Conservation (phyloP, 805 yeast species). For the Ogataea angusta region DNA sequence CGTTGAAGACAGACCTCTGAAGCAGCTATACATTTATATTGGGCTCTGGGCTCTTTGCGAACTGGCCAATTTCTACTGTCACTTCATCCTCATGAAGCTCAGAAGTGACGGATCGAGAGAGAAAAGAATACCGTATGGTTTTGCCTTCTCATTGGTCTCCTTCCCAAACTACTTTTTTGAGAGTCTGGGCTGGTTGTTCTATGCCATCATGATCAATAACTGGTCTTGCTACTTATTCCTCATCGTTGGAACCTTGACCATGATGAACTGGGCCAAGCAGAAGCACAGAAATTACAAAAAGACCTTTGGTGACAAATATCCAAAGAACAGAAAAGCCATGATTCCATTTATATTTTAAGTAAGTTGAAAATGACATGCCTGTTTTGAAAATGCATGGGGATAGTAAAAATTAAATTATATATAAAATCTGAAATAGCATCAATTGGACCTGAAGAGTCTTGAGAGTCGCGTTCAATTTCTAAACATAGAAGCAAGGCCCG, state of each 20-base stretch:
- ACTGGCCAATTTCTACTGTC: slow-evolving; percentile 68
- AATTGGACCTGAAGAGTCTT: background rate
- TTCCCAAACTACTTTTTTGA: slow-evolving; percentile 96
- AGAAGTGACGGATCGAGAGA: slow-evolving; percentile 55
- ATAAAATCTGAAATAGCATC: background rate
- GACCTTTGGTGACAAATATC: slow-evolving; percentile 76
- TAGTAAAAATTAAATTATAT: background rate
- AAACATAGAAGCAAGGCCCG: background rate
- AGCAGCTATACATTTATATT: slow-evolving; percentile 33
- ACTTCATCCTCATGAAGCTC: slow-evolving; percentile 58
- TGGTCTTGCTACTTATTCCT: slow-evolving; percentile 73
- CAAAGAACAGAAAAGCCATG: slow-evolving; percentile 71
- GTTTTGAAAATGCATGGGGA: slow-evolving; percentile 5
- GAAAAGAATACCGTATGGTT: slow-evolving; percentile 76
- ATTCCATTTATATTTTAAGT: slow-evolving; percentile 67
- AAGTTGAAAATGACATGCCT: background rate
- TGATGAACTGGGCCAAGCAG: slow-evolving; percentile 89
- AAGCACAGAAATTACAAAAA: slow-evolving; percentile 68
- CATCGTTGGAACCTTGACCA: slow-evolving; percentile 69
- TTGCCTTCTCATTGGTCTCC: slow-evolving; percentile 75
- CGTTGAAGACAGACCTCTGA: slow-evolving; percentile 39
- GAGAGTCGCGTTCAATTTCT: background rate
- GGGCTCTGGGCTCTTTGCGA: slow-evolving; percentile 59
- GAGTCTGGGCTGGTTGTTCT: slow-evolving; percentile 66
- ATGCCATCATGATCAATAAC: slow-evolving; percentile 71